Evolutionary conservation across 1,284 basidiomycete genomes (phyloP).

Genomic region (Sanghuangporus sanghuang): DNA sequence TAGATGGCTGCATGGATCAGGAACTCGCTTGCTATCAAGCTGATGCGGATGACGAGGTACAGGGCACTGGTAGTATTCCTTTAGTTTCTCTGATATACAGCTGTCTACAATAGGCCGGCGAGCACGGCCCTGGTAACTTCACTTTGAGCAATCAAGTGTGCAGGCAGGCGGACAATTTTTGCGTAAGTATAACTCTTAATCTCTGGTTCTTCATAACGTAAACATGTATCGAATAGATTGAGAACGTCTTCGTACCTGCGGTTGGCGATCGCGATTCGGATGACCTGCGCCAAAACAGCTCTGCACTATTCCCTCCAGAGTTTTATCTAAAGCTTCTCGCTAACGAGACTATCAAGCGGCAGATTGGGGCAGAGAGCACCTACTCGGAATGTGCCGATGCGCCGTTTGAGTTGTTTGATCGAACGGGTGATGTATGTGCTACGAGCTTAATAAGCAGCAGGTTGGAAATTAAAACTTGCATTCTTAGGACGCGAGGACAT

Average conservation of each 20-base stretch:
- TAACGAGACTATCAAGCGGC: conserved; percentile 29
- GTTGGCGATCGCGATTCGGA: conserved; percentile 47
- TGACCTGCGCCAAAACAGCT: conserved; percentile 53
- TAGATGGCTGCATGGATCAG: conserved; percentile 47
- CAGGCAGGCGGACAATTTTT: conserved; percentile 45
- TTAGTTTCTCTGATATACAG: too few species aligned
- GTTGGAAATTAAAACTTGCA: conserved; percentile 26
- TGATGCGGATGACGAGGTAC: conserved; percentile 5
- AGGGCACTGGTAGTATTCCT: too few species aligned
- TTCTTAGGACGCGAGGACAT: conserved; percentile 46
- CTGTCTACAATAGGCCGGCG: neutral
- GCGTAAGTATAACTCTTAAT: conserved; percentile 34
- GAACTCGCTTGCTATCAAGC: conserved; percentile 51
- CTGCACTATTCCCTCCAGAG: conserved; percentile 50
- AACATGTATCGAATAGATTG: conserved; percentile 29
- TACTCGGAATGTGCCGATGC: conserved; percentile 45
- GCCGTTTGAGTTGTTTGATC: conserved; percentile 35
- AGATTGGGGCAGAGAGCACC: conserved; percentile 46
- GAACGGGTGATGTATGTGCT: conserved; percentile 32
- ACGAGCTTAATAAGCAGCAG: conserved; percentile 29
- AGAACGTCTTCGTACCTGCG: conserved; percentile 44
- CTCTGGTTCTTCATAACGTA: neutral
- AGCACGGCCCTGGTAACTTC: conserved; percentile 30
- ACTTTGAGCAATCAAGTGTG: conserved; percentile 44
- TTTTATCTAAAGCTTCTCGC: conserved; percentile 46